Conservation (phyloP, 345 rosid genomes). For the Bruguiera sexangula region DNA sequence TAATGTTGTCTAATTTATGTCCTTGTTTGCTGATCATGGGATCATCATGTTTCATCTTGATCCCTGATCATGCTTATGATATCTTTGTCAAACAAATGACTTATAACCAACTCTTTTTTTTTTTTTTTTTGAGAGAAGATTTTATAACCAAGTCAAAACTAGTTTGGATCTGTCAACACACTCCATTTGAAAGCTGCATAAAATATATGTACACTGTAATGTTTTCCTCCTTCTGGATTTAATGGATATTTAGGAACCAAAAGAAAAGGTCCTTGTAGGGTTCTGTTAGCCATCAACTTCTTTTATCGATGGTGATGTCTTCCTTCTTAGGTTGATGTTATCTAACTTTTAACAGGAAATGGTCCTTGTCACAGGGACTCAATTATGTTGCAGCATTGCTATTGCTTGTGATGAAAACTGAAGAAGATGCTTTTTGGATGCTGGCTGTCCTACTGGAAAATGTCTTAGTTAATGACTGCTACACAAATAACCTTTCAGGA, state of each 20-base stretch:
- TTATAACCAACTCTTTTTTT: neutral
- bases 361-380: slow-evolving; percentile 57
- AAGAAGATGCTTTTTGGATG: slow-evolving; percentile 99
- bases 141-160: neutral
- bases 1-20: too few species aligned
- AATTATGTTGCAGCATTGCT: slow-evolving; percentile 93
- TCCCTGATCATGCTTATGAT: neutral
- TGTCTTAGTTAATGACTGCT: slow-evolving; percentile 92
- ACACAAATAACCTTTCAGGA: slow-evolving; percentile 87
- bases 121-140: too few species aligned
- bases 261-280: neutral
- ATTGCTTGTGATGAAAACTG: slow-evolving; percentile 98
- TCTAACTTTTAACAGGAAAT: neutral
- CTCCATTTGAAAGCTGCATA: neutral
- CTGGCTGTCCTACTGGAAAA: slow-evolving; percentile 93
- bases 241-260: neutral
- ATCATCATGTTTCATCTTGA: neutral
- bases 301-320: neutral
- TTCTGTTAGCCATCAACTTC: neutral
- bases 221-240: neutral
- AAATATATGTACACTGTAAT: neutral
- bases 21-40: too few species aligned
- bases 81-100: neutral
- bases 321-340: neutral
- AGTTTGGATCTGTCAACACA: too few species aligned